A percentile compares a stretch with the other conserved stretches of the same genome.
Conservation (phyloP, 768 basidiomycete species). For the Kondoa malvinella region DNA sequence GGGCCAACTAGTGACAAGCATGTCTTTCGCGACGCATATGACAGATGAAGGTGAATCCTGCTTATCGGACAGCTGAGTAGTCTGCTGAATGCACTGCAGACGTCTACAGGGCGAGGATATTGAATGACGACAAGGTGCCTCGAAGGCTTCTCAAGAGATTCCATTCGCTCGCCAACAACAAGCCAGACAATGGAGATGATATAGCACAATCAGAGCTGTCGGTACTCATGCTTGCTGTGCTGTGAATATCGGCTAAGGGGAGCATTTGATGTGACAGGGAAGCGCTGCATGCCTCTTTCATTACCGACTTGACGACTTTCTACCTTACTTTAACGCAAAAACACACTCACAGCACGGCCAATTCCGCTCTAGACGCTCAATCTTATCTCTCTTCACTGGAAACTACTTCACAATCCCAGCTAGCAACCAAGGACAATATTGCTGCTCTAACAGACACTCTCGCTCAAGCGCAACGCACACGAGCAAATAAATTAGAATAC, state of each 20-base stretch:
- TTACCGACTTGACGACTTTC: constrained; percentile 7
- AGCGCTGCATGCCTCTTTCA: constrained; percentile 9
- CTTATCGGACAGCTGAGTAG: not conserved
- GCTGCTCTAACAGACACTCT: constrained; percentile 5
- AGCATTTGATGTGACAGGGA: constrained; percentile 7
- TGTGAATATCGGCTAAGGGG: not conserved
- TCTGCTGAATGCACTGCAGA: constrained; percentile 8
- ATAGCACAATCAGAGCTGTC: constrained; percentile 6
- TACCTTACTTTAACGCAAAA: not conserved
- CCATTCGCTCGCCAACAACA: constrained; percentile 4
- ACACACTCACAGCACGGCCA: not conserved
- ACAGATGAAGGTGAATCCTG: constrained; percentile 9
- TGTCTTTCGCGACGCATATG: constrained; percentile 4
- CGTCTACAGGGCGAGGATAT: constrained; percentile 11
- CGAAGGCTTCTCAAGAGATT: constrained; percentile 16
- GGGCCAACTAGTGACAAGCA: not conserved
- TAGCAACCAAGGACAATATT: constrained; percentile 5
- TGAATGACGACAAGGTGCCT: constrained; percentile 13
- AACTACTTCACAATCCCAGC: constrained; percentile 3
- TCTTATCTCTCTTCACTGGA: not conserved
- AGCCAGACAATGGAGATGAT: not conserved
- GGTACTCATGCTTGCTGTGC: not conserved
- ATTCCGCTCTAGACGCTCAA: constrained; percentile 3
- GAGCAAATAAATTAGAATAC: constrained; percentile 16
- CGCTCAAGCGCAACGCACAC: constrained; percentile 9